Evolutionary conservation across 768 basidiomycete genomes (phyloP), one percentile per base, ranked within the genome.

Genomic region (Hygrocybe punicea): DNA sequence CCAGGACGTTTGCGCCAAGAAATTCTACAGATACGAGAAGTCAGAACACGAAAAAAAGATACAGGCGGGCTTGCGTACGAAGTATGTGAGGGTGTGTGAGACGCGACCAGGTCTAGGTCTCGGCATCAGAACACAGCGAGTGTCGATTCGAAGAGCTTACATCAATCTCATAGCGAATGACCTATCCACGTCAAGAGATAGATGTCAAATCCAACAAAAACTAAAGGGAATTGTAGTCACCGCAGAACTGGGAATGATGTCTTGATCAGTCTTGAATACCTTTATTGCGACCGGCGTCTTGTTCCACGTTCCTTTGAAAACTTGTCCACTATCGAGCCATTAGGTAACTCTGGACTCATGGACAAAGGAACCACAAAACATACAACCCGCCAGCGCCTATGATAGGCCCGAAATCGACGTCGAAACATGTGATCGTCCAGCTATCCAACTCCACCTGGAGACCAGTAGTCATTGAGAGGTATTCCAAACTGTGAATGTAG

Each of bases 301-400:
- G 47, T 67, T 67, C 66, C 66, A 67, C 16, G 55, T 61, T 8
- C 61, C 66, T 5, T 58, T 54, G 54, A 53, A 62, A 19, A 67
- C 66, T 19, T 57, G 49, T 21, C 66, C 66, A 33, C 64, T 65
- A 37, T 9, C 10, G 46, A 23, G 9, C 16, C 6, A 5, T 35
- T n/a, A 11, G 11, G 37, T 11, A 4, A 35, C 4, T 4, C 14
- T 11, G 11, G 9, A 36, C 35, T 6, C n/a, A 45, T 16, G 42
- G 6, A 52, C 24, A 47, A n/a, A n/a, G n/a, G n/a, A 23, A 14
- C 2, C 10, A 46, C 13, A n/a, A 5, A 37, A 62, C 65, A 16
- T 44, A 65, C 66, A 70, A 70, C 24, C 64, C 68, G 7, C 69
- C 69, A 19, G 60, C 23, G 6, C 68, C 69, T 40, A 69, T 67